Conservation (phyloP, 768 basidiomycete genomes). For the Omphalotus guepiniiformis region DNA sequence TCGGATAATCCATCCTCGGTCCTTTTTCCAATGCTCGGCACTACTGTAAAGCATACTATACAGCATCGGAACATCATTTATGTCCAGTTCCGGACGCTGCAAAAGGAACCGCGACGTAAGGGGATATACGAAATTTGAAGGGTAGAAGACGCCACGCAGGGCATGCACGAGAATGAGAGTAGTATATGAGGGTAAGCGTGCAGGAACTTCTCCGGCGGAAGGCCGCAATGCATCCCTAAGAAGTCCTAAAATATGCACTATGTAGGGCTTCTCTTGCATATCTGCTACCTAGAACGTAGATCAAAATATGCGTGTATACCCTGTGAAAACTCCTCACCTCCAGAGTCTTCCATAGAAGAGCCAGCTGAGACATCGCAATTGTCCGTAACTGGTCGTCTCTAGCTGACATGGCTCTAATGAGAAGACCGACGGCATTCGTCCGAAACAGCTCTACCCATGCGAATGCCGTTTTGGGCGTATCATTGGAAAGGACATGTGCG, state of each 20-base stretch:
- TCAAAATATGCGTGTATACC: background rate
- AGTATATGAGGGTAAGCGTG: conserved; percentile 69
- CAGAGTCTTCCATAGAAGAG: conserved; percentile 54
- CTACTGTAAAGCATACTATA: conserved; percentile 84
- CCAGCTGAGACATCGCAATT: conserved; percentile 57
- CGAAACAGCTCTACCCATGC: conserved; percentile 88
- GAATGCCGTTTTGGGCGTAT: conserved; percentile 51
- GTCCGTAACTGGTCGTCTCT: conserved; percentile 57
- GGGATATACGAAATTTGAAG: conserved; percentile 86
- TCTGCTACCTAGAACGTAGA: conserved; percentile 43
- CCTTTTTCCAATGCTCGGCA: conserved; percentile 71
- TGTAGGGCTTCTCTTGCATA: conserved; percentile 75
- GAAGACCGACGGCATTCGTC: conserved; percentile 71
- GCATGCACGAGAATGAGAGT: conserved; percentile 83
- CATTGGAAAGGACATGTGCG: conserved; percentile 58
- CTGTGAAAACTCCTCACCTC: conserved; percentile 42
- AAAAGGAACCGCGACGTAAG: conserved; percentile 83
- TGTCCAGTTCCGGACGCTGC: conserved; percentile 80
- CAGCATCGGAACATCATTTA: conserved; percentile 83
- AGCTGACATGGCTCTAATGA: conserved; percentile 69
- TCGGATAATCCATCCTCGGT: conserved; percentile 84
- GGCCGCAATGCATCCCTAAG: conserved; percentile 55
- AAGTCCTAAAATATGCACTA: conserved; percentile 63
- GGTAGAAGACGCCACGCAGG: conserved; percentile 78
- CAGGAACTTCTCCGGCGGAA: conserved; percentile 34